Conservation (phyloP, 2,329 filamentous ascomycete genomes). For the Bisporella sp. region DNA sequence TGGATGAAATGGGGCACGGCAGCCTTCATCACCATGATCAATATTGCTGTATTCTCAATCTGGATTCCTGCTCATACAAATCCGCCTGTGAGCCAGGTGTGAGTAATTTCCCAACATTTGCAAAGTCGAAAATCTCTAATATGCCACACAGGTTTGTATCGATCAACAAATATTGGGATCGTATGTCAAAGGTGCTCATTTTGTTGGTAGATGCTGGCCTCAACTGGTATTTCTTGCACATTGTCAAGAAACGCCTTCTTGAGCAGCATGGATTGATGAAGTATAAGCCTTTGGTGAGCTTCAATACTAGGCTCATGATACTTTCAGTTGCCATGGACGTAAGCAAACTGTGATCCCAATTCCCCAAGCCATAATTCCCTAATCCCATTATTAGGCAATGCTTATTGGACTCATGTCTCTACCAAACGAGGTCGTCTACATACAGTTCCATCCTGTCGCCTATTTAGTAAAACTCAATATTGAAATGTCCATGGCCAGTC, state of each 20-base stretch:
- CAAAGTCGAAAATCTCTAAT: too few species aligned
- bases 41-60: conserved; percentile 44
- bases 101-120: background rate
- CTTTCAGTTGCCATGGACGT: conserved; percentile 34
- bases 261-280: conserved; percentile 30
- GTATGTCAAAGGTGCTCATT: conserved; percentile 42
- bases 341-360: background rate
- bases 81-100: conserved; percentile 10
- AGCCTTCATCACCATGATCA: conserved; percentile 37
- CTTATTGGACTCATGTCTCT: too few species aligned
- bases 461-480: too few species aligned
- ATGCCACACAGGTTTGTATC: background rate
- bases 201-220: conserved; percentile 40
- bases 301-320: conserved; percentile 33
- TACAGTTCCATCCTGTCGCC: too few species aligned
- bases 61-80: conserved; percentile 41
- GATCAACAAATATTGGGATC: conserved; percentile 35
- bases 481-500: too few species aligned
- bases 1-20: conserved; percentile 7
- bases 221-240: conserved; percentile 44
- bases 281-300: conserved; percentile 31
- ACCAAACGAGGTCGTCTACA: too few species aligned
- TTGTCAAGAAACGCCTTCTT: conserved; percentile 31
- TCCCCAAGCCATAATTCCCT: too few species aligned
- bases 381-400: too few species aligned